Evolutionary conservation across 305 asterid species (phyloP), one percentile per base, ranked within the genome.

Genomic region (Fraxinus dipetala): DNA sequence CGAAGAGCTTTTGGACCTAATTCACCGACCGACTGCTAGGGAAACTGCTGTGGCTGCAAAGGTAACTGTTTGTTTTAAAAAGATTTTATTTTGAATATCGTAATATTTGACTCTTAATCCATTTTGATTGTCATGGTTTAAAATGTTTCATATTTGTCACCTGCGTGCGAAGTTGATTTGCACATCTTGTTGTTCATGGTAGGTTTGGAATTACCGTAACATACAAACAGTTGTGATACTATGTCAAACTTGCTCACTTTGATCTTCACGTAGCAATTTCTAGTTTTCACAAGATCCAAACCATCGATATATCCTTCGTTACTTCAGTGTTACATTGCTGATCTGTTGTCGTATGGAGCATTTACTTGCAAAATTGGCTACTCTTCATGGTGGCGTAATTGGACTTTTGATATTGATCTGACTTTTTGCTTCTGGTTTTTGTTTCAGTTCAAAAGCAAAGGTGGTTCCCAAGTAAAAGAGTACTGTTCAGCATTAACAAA

Each of bases 401-500:
- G 35, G 59, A 59, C 35, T 70, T 81, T 11, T 63, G 56, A 22
- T 79, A 74, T 84, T 16, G 54, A 43, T 79, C 83, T 83, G 45
- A 85, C 56, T 22, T n/a, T 28, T 18, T 31, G 34, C 72, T 83
- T 61, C 78, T 72, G 72, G 45, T 28, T 40, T 80, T 83, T 83
- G 67, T 83, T 83, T 81, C 87, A 96, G 99, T 96, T 96, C 89
- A 96, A 92, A 91, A 96, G 98, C 92, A 93, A 90, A 91, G 97
- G 97, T 81, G 99, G 99, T 65, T 92, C 98, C 82, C 98, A 96
- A 91, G 98, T 96, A 61, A 94, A 93, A 87, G 99, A 96, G 77
- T 96, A 94, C 79, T 96, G 99, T 84, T 81, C 93, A 3, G 96
- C 99, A 8, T 88, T 96, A 81, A 96, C 99, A 26, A 96, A 96